Conservation (phyloP, 73 alveolate genomes). For the Symbiodinium pilosum region DNA sequence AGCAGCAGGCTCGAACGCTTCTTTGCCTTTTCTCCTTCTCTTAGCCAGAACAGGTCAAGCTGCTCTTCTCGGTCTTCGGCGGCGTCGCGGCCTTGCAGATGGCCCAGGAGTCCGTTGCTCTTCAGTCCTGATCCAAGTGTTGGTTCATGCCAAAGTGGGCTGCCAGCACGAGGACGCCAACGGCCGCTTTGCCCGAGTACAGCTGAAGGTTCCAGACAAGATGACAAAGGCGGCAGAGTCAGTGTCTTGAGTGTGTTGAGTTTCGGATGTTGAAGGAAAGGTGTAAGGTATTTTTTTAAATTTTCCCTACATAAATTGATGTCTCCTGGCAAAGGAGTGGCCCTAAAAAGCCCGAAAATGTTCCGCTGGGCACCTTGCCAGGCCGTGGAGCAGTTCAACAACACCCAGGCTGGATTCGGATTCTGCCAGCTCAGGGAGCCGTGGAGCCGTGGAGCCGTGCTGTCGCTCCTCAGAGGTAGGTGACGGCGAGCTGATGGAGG, state of each 20-base stretch:
- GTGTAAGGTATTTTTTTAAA: too few species aligned
- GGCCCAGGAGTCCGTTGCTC: not conserved
- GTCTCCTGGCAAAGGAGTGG: too few species aligned
- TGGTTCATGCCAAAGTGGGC: not conserved
- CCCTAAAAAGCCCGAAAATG: too few species aligned
- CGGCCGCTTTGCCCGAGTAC: not conserved
- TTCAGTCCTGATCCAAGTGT: not conserved
- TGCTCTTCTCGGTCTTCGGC: not conserved
- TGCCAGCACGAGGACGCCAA: not conserved
- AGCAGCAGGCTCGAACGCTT: not conserved
- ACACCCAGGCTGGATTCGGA: not conserved
- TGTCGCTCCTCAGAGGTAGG: not conserved
- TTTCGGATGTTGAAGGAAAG: too few species aligned
- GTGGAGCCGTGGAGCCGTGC: too few species aligned
- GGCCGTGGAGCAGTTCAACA: slow-evolving; percentile 6
- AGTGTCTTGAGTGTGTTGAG: not conserved
- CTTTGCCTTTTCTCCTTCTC: not conserved
- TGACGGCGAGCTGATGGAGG: slow-evolving; percentile 9
- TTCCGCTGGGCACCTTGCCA: too few species aligned
- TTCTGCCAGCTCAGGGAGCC: too few species aligned
- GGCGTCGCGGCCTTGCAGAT: slow-evolving; percentile 7
- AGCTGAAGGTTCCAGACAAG: not conserved
- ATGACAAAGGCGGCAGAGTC: not conserved
- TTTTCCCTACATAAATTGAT: too few species aligned
- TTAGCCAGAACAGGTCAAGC: not conserved